Conservation (phyloP, 2,329 filamentous ascomycete genomes). For the Purpureocillium lavendulum region DNA sequence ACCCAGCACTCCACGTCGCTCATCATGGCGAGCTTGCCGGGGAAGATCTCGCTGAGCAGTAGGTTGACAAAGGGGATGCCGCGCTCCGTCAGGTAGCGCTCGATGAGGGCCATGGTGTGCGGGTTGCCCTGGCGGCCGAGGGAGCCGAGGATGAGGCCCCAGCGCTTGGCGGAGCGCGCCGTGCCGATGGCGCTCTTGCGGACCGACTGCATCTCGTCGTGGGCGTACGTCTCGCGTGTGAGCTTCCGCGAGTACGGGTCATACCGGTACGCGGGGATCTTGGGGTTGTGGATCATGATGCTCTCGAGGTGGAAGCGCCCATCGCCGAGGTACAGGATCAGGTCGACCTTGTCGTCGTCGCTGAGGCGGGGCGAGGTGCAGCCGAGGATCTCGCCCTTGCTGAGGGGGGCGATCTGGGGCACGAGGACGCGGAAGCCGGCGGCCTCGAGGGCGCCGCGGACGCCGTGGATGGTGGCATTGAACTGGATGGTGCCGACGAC, state of each 20-base stretch:
- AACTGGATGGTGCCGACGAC: conserved; percentile 98
- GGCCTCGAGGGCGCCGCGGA: conserved; percentile 66
- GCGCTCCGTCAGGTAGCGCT: conserved; percentile 60
- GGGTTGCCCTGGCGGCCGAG: conserved; percentile 93
- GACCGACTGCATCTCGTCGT: conserved; percentile 80
- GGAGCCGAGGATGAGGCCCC: conserved; percentile 90
- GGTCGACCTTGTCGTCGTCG: conserved; percentile 53
- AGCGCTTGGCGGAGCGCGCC: conserved; percentile 73
- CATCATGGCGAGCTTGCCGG: conserved; percentile 91
- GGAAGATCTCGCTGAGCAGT: conserved; percentile 90
- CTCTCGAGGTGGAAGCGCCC: conserved; percentile 94
- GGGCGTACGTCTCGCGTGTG: conserved; percentile 85
- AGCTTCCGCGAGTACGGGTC: conserved; percentile 92
- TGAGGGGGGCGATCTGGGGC: conserved; percentile 86
- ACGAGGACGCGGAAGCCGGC: conserved; percentile 81
- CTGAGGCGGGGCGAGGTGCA: conserved; percentile 78
- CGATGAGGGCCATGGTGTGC: conserved; percentile 81
- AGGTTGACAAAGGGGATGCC: conserved; percentile 80
- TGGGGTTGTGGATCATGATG: conserved; percentile 97
- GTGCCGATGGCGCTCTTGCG: conserved; percentile 68
- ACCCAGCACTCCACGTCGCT: conserved; percentile 94
- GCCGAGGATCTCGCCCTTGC: conserved; percentile 93
- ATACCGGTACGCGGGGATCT: conserved; percentile 86
- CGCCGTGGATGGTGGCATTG: conserved; percentile 90
- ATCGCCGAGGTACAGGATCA: conserved; percentile 84